These are phyloP conservation scores for Hamamelis virginiana DNA, from an alignment of 164 flowering plant species.

Conservation along the genomic window DNA sequence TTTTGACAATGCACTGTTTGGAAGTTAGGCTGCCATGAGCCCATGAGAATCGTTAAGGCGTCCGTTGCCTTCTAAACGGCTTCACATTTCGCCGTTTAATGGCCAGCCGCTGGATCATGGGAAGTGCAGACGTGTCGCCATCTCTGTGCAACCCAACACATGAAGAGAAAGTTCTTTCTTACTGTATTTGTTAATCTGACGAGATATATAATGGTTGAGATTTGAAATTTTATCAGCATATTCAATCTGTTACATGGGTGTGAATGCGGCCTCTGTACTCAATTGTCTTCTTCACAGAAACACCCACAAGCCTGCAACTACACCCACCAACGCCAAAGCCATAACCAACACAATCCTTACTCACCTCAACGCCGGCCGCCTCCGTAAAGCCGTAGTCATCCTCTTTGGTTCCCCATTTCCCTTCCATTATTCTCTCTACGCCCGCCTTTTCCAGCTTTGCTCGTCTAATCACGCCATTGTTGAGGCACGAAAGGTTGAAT, in stretches of 20 bases:
- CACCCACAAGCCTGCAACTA: conserved; percentile 10
- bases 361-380: conserved; percentile 31
- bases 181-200: too few species aligned
- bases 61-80: too few species aligned
- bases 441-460: conserved; percentile 43
- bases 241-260: conserved; percentile 6
- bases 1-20: too few species aligned
- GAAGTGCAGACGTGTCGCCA: too few species aligned
- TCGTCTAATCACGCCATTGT: conserved; percentile 29
- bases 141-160: too few species aligned
- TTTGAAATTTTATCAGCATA: not conserved
- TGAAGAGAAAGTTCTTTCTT: too few species aligned
- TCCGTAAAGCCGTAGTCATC: conserved; percentile 38
- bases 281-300: conserved; percentile 26
- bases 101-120: too few species aligned
- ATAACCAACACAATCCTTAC: conserved; percentile 19
- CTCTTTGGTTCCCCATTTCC: conserved; percentile 37
- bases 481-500: conserved; percentile 46
- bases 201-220: not conserved
- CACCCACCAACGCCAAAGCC: conserved; percentile 18
- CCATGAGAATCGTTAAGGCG: too few species aligned
- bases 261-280: conserved; percentile 24
- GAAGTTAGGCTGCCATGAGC: too few species aligned
- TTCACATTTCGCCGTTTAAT: too few species aligned
- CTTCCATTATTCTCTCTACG: conserved; percentile 32